Evolutionary conservation across 768 basidiomycete genomes (phyloP).

Genomic region (Wakefieldia striispora): DNA sequence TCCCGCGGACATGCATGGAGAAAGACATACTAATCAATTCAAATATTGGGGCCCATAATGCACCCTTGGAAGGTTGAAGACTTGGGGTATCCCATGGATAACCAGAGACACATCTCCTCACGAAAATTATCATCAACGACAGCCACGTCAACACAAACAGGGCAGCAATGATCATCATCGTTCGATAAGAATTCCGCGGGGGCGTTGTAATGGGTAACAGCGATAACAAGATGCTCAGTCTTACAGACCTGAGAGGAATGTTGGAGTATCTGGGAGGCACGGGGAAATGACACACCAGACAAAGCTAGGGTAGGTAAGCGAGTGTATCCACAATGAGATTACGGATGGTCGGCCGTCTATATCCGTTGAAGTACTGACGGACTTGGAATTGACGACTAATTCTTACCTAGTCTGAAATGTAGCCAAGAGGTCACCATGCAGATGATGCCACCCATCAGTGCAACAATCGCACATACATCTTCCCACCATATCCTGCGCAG

Average conservation of each 20-base stretch:
- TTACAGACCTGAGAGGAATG: slow-evolving; percentile 7
- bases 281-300: slow-evolving; percentile 12
- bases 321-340: slow-evolving; percentile 8
- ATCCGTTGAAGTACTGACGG: background rate
- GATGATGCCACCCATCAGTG: background rate
- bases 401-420: slow-evolving; percentile 4
- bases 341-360: slow-evolving; percentile 5
- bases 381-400: background rate
- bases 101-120: background rate
- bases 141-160: slow-evolving; percentile 15
- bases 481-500: slow-evolving; percentile 18
- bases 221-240: slow-evolving; percentile 14
- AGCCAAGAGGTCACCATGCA: slow-evolving; percentile 11
- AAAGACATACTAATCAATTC: slow-evolving; percentile 15
- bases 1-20: background rate
- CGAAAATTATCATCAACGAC: slow-evolving; percentile 2
- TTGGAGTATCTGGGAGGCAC: background rate
- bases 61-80: background rate
- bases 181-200: slow-evolving; percentile 5
- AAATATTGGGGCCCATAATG: slow-evolving; percentile 1
- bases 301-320: slow-evolving; percentile 6
- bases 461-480: slow-evolving; percentile 12
- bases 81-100: background rate
- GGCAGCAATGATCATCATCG: slow-evolving; percentile 1
- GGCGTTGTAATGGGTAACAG: slow-evolving; percentile 10